A percentile compares a stretch with the other conserved stretches of the same genome.
Conservation (phyloP, 2,329 filamentous ascomycete species). For the Ramularia collo-cygni region DNA sequence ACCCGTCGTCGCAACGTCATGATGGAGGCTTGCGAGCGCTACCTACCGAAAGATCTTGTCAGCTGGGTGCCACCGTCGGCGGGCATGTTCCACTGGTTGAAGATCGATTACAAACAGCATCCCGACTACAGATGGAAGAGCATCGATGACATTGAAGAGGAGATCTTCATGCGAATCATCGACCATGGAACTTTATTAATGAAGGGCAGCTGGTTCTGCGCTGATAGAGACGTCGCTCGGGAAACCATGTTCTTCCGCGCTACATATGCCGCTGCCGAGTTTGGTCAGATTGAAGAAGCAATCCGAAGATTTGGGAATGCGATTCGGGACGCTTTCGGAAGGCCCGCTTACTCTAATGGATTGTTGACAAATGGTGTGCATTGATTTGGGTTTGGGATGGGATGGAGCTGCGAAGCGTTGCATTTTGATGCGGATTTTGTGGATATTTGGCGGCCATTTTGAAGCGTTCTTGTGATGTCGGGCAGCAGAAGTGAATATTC, state of each 20-base stretch:
- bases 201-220: conserved; percentile 84
- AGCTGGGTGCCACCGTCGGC: conserved; percentile 73
- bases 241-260: conserved; percentile 77
- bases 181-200: conserved; percentile 72
- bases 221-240: conserved; percentile 55
- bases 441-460: too few species aligned
- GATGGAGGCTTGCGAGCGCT: conserved; percentile 69
- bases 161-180: conserved; percentile 74
- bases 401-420: too few species aligned
- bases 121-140: conserved; percentile 49
- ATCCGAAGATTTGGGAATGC: conserved; percentile 64
- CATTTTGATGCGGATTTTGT: too few species aligned
- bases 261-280: conserved; percentile 75
- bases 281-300: conserved; percentile 44
- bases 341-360: neutral
- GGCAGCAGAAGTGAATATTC: too few species aligned
- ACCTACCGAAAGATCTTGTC: conserved; percentile 66
- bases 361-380: too few species aligned
- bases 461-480: too few species aligned
- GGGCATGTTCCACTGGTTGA: conserved; percentile 91
- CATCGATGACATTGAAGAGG: conserved; percentile 67
- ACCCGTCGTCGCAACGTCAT: conserved; percentile 71
- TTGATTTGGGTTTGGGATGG: too few species aligned
- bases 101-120: conserved; percentile 60
- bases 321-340: conserved; percentile 55